Percentiles rank a stretch among this genome's conserved stretches.
These are phyloP conservation scores for Trichosporon coremiiforme DNA, from an alignment of 1,284 basidiomycete species.

Conservation along the genomic window DNA sequence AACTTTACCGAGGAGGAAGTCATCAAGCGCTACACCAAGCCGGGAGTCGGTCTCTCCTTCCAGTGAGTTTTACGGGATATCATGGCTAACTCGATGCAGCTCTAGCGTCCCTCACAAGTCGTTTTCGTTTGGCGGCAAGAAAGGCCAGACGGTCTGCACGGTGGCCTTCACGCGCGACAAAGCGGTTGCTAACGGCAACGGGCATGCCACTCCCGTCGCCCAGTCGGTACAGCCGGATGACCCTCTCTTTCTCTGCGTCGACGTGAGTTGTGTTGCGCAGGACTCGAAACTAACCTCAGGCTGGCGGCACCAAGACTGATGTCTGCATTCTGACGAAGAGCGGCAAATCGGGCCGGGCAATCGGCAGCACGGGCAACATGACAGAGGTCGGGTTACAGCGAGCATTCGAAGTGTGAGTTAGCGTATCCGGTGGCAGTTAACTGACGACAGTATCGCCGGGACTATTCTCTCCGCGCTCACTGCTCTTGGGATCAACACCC, in stretches of 20 bases:
- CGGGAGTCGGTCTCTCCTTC: constrained; percentile 43
- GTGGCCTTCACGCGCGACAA: constrained; percentile 52
- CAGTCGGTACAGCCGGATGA: not conserved
- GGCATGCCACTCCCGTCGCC: not conserved
- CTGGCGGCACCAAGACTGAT: constrained; percentile 46
- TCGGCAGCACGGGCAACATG: constrained; percentile 45
- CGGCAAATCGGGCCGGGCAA: constrained; percentile 32
- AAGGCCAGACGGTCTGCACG: constrained; percentile 53
- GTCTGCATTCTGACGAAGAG: constrained; percentile 34
- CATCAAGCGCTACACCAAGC: constrained; percentile 45
- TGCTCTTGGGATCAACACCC: not conserved
- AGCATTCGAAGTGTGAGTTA: constrained; percentile 34
- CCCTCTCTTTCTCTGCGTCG: constrained; percentile 38
- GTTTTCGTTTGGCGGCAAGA: constrained; percentile 55
- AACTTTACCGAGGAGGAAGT: constrained; percentile 57
- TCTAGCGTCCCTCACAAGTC: constrained; percentile 54
- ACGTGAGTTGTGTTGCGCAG: constrained; percentile 33
- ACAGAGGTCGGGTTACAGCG: constrained; percentile 41
- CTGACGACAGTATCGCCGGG: constrained; percentile 35
- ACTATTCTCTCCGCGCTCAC: constrained; percentile 27
- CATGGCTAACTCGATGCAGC: constrained; percentile 34
- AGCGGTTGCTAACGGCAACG: not conserved
- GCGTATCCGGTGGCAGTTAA: not conserved
- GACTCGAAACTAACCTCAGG: constrained; percentile 29
- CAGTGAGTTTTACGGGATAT: constrained; percentile 38